Percentiles rank a stretch among this genome's conserved stretches.
phyloP scores from a whole-genome alignment of 2,329 filamentous ascomycete species.

The Cadophora luteo-olivacea region DNA sequence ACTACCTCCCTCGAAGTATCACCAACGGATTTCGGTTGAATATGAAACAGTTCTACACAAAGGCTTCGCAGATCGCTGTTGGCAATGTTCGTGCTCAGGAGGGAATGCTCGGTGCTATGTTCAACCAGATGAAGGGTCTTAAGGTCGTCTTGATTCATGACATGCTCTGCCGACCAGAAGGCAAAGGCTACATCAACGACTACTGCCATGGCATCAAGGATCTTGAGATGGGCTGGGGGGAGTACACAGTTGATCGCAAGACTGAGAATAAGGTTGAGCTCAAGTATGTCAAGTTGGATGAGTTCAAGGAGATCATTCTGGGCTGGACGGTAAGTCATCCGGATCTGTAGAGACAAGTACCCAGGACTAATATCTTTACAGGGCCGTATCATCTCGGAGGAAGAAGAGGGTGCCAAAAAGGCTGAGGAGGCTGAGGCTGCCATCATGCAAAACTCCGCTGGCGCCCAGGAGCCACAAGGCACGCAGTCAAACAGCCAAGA shows the following conservation, averaged over 20 bases:
- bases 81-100: neutral
- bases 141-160: conserved; percentile 1
- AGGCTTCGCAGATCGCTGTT: conserved; percentile 7
- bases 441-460: neutral
- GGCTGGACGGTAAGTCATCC: conserved; percentile 10
- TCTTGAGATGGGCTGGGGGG: conserved; percentile 8
- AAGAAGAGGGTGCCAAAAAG: neutral
- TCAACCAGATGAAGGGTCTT: conserved; percentile 19
- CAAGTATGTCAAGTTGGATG: neutral
- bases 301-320: neutral
- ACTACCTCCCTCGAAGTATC: neutral
- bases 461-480: neutral
- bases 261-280: neutral
- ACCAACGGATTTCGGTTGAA: conserved; percentile 1
- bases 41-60: conserved; percentile 10
- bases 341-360: too few relatives aligned
- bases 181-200: neutral
- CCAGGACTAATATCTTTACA: neutral
- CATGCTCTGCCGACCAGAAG: neutral
- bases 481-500: neutral
- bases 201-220: conserved; percentile 9
- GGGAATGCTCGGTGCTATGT: conserved; percentile 15
- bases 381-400: conserved; percentile 14
- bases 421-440: neutral
- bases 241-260: conserved; percentile 7